Conservation (phyloP, 2,329 filamentous ascomycete species). For the Venturia carpophila region DNA sequence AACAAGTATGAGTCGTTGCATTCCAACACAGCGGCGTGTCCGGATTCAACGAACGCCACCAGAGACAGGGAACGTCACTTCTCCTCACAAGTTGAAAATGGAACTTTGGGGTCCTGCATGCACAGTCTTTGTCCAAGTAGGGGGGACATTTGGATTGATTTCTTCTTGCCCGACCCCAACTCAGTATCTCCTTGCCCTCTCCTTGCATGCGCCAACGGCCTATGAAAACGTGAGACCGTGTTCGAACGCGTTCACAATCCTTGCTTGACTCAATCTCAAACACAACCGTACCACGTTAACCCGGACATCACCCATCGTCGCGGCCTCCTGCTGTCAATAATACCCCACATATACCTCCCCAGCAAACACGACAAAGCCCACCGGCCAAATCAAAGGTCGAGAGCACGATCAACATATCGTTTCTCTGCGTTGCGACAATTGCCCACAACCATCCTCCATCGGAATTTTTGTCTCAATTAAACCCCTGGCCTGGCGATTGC, state of each 20-base stretch:
- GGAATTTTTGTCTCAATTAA: background rate
- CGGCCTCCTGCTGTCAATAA: conserved; percentile 6
- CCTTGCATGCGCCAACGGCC: background rate
- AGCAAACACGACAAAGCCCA: conserved; percentile 3
- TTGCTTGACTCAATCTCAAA: conserved; percentile 6
- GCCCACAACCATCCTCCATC: background rate
- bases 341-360: conserved; percentile 5
- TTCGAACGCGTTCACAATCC: background rate
- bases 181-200: background rate
- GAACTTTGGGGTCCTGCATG: background rate
- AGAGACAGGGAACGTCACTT: background rate
- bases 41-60: background rate
- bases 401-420: background rate
- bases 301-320: background rate
- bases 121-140: background rate
- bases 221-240: conserved; percentile 9
- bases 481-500: conserved; percentile 3
- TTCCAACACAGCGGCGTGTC: background rate
- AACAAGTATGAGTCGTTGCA: no score
- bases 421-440: background rate
- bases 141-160: background rate
- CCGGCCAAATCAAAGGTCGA: background rate
- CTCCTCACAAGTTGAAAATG: background rate
- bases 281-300: background rate
- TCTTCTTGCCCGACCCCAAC: background rate